phyloP scores from a whole-genome alignment of 805 yeast genomes.

The Myxozyma melibiosi region DNA sequence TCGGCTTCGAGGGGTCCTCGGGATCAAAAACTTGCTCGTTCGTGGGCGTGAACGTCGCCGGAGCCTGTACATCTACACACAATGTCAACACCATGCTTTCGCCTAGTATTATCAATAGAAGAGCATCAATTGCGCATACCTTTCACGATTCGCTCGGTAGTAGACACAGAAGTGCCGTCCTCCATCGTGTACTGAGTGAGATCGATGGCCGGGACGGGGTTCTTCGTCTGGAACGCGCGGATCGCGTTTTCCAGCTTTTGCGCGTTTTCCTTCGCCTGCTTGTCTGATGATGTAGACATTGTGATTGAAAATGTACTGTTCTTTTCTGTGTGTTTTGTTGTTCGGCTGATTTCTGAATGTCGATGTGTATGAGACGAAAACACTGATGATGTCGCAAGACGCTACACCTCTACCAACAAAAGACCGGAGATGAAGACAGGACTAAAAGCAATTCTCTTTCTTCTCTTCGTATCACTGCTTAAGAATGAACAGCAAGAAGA shows the following conservation, averaged over 20 bases:
- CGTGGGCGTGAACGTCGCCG: constrained; percentile 64
- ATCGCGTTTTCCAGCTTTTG: constrained; percentile 42
- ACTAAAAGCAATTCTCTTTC: too few relatives aligned
- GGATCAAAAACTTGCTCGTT: constrained; percentile 68
- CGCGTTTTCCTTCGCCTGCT: constrained; percentile 19
- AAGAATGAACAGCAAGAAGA: too few relatives aligned
- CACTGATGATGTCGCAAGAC: too few relatives aligned
- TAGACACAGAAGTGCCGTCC: constrained; percentile 58
- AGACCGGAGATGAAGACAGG: too few relatives aligned
- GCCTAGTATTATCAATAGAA: neutral
- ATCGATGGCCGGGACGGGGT: constrained; percentile 43
- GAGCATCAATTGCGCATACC: constrained; percentile 4
- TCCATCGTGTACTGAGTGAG: constrained; percentile 54
- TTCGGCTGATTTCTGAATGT: too few relatives aligned
- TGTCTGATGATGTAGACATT: neutral
- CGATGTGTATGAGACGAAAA: too few relatives aligned
- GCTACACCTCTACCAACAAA: too few relatives aligned
- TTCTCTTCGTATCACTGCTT: too few relatives aligned
- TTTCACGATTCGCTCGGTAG: constrained; percentile 59
- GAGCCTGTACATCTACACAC: constrained; percentile 57
- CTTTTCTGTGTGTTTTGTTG: too few relatives aligned
- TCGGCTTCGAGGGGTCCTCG: constrained; percentile 59
- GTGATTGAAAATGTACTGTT: too few relatives aligned
- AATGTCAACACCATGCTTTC: neutral
- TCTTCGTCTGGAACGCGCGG: constrained; percentile 42